These are phyloP conservation scores for Xylariaceae sp. DNA, from an alignment of 2,329 filamentous ascomycete genomes.

Conservation along the genomic window DNA sequence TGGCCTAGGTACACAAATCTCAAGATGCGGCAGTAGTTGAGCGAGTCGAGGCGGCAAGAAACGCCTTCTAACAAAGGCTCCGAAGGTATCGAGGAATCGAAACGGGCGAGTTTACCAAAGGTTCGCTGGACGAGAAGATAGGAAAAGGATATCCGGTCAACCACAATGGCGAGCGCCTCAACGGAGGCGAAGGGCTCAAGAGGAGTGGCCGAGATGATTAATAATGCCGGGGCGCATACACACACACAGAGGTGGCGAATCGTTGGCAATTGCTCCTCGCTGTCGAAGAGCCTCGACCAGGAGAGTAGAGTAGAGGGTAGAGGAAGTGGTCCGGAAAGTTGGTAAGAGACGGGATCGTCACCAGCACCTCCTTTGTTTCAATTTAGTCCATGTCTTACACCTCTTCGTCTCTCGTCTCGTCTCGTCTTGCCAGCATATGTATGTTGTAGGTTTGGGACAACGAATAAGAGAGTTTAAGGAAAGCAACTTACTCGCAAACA, in stretches of 20 bases:
- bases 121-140: neutral
- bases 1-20: constrained; percentile 5
- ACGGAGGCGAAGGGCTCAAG: neutral
- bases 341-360: constrained; percentile 1
- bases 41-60: neutral
- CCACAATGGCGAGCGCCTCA: neutral
- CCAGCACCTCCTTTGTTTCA: constrained; percentile 16
- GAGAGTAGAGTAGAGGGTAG: neutral
- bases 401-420: neutral
- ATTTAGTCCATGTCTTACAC: constrained; percentile 8
- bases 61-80: neutral
- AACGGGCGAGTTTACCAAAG: constrained; percentile 2
- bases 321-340: constrained; percentile 1
- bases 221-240: constrained; percentile 9
- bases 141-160: neutral
- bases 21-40: neutral
- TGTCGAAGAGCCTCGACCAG: constrained; percentile 1
- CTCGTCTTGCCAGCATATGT: neutral
- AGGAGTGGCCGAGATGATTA: neutral
- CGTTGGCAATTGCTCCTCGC: constrained; percentile 12
- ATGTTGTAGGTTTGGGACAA: neutral
- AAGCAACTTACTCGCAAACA: constrained; percentile 9
- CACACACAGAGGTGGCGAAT: constrained; percentile 15
- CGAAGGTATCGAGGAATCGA: neutral
- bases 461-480: neutral